Percentiles rank a stretch among this genome's conserved stretches.
These are phyloP conservation scores for Rhizopus sp. DNA, from an alignment of 371 early-diverging fungal genomes.

Conservation along the genomic window DNA sequence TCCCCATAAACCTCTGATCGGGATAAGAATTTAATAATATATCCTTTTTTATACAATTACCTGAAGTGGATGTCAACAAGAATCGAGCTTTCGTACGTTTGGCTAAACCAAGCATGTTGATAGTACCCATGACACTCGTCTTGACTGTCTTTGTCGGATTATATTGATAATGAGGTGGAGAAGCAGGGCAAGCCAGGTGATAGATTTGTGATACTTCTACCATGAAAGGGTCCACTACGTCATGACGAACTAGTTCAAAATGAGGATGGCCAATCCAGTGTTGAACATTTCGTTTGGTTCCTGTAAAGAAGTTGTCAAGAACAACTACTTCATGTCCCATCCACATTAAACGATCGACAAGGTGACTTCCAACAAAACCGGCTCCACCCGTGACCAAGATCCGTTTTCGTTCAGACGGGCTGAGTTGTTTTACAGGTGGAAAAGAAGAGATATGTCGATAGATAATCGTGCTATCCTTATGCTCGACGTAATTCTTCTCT, in stretches of 20 bases:
- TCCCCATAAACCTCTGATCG: constrained; percentile 87
- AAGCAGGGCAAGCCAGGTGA: constrained; percentile 88
- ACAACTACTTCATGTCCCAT: constrained; percentile 89
- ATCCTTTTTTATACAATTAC: constrained; percentile 34
- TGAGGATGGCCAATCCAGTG: constrained; percentile 90
- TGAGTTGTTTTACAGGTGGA: constrained; percentile 56
- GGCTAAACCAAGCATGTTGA: constrained; percentile 90
- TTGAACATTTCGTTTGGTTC: constrained; percentile 66
- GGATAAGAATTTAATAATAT: background rate
- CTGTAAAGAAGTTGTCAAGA: constrained; percentile 89
- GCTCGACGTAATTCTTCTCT: constrained; percentile 29
- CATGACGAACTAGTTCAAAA: constrained; percentile 85
- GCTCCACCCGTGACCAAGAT: constrained; percentile 92
- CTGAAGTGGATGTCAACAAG: constrained; percentile 82
- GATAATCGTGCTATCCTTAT: constrained; percentile 43
- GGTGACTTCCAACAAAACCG: constrained; percentile 88
- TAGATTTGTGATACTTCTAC: constrained; percentile 87
- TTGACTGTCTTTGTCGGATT: constrained; percentile 89
- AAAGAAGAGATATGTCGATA: constrained; percentile 50
- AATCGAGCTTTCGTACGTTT: constrained; percentile 83
- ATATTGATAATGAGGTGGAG: constrained; percentile 89
- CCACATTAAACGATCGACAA: constrained; percentile 84
- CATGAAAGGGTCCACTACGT: constrained; percentile 84
- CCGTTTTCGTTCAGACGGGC: constrained; percentile 64
- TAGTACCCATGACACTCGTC: constrained; percentile 86